Evolutionary conservation across 2,329 filamentous ascomycete genomes (phyloP).

Genomic region (Chaetomiaceae sp.): DNA sequence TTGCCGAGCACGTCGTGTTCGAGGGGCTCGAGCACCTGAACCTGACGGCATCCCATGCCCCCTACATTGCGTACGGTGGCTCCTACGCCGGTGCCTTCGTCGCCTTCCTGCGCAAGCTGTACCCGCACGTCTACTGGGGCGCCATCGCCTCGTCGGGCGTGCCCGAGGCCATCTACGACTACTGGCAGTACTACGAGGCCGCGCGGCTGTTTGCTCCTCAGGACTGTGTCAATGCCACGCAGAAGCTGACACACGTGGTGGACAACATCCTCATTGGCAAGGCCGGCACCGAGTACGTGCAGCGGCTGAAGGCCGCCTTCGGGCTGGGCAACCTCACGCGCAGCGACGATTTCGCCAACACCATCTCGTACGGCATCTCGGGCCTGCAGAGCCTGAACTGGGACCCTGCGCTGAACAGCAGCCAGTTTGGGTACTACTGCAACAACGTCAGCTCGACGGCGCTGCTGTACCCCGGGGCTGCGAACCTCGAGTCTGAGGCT

Average conservation of each 20-base stretch:
- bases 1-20: conserved; percentile 68
- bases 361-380: conserved; percentile 39
- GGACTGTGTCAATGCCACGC: conserved; percentile 61
- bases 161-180: conserved; percentile 72
- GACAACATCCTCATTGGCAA: conserved; percentile 47
- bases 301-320: conserved; percentile 41
- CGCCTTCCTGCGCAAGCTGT: conserved; percentile 69
- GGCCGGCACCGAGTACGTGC: conserved; percentile 38
- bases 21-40: conserved; percentile 63
- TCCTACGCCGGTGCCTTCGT: conserved; percentile 79
- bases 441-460: conserved; percentile 39
- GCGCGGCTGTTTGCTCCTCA: conserved; percentile 46
- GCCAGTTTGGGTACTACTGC: conserved; percentile 46
- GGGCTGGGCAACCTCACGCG: conserved; percentile 42
- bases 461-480: conserved; percentile 39
- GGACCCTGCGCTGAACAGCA: conserved; percentile 44
- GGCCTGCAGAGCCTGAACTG: conserved; percentile 49
- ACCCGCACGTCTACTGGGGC: conserved; percentile 74
- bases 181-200: conserved; percentile 59
- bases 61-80: conserved; percentile 78
- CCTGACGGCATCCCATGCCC: conserved; percentile 59
- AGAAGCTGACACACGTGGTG: conserved; percentile 50
- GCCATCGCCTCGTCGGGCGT: conserved; percentile 79
- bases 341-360: conserved; percentile 46
- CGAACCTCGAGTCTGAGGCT: conserved; percentile 33